Conservation (phyloP, 2,329 filamentous ascomycete species). For the Acrocalymma vagum region DNA sequence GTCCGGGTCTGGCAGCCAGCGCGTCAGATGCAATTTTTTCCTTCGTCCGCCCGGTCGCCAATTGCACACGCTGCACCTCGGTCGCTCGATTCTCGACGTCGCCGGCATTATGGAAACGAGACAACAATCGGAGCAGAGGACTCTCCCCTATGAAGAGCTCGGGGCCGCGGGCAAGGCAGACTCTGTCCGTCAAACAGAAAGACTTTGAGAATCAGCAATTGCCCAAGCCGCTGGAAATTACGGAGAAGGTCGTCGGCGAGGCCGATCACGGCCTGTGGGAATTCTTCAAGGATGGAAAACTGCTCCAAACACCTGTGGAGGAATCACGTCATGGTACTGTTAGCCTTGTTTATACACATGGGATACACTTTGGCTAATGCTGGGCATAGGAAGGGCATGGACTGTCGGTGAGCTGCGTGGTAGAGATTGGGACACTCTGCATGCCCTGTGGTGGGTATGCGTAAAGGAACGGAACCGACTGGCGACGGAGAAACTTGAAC, state of each 20-base stretch:
- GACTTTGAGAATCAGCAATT: constrained; percentile 57
- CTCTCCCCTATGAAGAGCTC: constrained; percentile 82
- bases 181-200: constrained; percentile 76
- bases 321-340: constrained; percentile 71
- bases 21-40: constrained; percentile 31
- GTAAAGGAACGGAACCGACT: constrained; percentile 90
- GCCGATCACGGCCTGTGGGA: constrained; percentile 88
- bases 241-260: constrained; percentile 69
- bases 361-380: constrained; percentile 12
- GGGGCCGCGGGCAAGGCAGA: constrained; percentile 70
- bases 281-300: constrained; percentile 79
- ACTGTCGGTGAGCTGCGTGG: constrained; percentile 81
- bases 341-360: too few species aligned
- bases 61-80: constrained; percentile 43
- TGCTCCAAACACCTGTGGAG: constrained; percentile 77
- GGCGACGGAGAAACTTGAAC: constrained; percentile 77
- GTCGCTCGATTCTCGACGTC: constrained; percentile 62
- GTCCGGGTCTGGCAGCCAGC: constrained; percentile 26
- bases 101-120: constrained; percentile 65
- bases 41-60: constrained; percentile 35
- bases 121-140: constrained; percentile 82
- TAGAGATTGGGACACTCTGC: constrained; percentile 94
- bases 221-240: constrained; percentile 73
- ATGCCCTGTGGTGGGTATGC: constrained; percentile 94
- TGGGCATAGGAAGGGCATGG: constrained; percentile 74